These are phyloP conservation scores for Cyberlindnera xishuangbannaensis DNA, from an alignment of 805 yeast genomes.

Conservation along the genomic window DNA sequence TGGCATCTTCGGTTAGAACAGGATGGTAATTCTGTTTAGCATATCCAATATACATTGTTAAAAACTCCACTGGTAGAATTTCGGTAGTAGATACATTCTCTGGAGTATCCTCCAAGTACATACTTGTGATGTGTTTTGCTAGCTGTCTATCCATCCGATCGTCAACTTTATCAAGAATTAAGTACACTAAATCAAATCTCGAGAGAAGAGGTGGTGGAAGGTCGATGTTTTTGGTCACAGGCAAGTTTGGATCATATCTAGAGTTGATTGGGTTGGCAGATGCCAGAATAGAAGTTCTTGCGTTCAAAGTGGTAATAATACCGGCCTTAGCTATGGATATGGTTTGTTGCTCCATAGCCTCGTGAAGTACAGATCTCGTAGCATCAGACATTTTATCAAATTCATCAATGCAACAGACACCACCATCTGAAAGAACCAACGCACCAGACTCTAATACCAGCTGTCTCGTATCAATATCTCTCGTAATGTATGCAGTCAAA, in stretches of 20 bases:
- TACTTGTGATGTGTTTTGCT: conserved; percentile 84
- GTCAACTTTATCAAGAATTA: conserved; percentile 89
- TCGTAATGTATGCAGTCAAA: conserved; percentile 91
- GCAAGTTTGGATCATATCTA: conserved; percentile 87
- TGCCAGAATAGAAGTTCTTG: conserved; percentile 92
- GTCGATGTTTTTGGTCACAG: conserved; percentile 93
- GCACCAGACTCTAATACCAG: conserved; percentile 95
- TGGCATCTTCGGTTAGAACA: conserved; percentile 72
- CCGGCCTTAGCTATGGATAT: conserved; percentile 98
- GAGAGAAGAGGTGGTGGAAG: conserved; percentile 94
- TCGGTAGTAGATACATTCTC: conserved; percentile 62
- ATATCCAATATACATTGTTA: conserved; percentile 85
- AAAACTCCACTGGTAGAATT: conserved; percentile 77
- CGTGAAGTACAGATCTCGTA: conserved; percentile 92
- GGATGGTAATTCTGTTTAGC: conserved; percentile 87
- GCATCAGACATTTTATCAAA: conserved; percentile 96
- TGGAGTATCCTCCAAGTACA: conserved; percentile 87
- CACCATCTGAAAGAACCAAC: conserved; percentile 92
- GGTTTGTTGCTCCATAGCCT: conserved; percentile 99
- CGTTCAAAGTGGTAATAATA: conserved; percentile 92
- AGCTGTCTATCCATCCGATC: conserved; percentile 76
- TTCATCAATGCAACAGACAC: conserved; percentile 98
- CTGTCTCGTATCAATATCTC: conserved; percentile 92
- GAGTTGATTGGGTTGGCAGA: conserved; percentile 97
- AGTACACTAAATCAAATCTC: conserved; percentile 89